phyloP scores from a whole-genome alignment of 176 grass and related monocot genomes.

The Rhynchospora pubera region DNA sequence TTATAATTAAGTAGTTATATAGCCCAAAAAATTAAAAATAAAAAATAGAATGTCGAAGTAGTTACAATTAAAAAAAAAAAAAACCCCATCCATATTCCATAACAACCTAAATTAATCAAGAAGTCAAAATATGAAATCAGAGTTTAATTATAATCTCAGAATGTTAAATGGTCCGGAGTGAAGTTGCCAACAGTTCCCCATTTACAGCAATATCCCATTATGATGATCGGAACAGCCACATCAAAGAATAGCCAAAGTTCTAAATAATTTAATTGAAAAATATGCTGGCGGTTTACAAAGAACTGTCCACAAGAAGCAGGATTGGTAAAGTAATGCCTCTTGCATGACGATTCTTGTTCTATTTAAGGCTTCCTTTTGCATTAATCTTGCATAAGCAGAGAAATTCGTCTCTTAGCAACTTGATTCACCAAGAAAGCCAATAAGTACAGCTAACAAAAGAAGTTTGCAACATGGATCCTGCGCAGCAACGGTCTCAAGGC shows the following conservation, averaged over 20 bases:
- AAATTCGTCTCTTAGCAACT: not conserved
- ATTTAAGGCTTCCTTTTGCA: not conserved
- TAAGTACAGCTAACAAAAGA: not conserved
- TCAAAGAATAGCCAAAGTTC: not conserved
- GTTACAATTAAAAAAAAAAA: not conserved
- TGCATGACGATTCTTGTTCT: not conserved
- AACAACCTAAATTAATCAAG: not conserved
- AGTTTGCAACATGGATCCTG: not conserved
- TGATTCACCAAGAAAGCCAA: not conserved
- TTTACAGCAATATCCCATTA: not conserved
- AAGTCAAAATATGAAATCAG: not conserved
- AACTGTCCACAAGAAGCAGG: too few relatives aligned
- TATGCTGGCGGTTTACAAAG: not conserved
- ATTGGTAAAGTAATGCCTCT: not conserved
- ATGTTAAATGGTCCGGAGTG: not conserved
- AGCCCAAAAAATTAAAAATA: too few relatives aligned
- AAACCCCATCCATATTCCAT: not conserved
- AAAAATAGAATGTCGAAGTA: not conserved
- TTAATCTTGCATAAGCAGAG: not conserved
- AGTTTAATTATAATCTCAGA: not conserved
- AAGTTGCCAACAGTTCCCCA: not conserved
- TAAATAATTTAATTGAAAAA: not conserved
- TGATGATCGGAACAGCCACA: not conserved
- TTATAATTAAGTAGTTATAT: too few relatives aligned
- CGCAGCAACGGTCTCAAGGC: conserved; percentile 3